Evolutionary conservation across 1,284 basidiomycete genomes (phyloP), one percentile per base, ranked within the genome.

Genomic region (Austroboletus niveus): DNA sequence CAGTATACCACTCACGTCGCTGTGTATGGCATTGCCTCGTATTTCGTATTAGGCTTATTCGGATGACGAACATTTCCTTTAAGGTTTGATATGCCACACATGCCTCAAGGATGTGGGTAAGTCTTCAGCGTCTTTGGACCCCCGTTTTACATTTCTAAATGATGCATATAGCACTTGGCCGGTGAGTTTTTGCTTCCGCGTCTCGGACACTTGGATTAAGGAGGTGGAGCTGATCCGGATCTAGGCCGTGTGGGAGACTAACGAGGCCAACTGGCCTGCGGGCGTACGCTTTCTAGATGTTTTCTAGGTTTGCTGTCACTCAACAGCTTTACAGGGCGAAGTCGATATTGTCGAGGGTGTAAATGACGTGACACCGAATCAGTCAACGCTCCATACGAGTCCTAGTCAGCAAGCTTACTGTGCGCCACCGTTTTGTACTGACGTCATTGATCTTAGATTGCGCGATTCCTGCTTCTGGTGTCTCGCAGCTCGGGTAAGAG

Each of bases 101-200:
- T 79, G 75, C 78, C 86, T 4, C 72, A 82, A 62, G 86, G 84
- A 29, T 87, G 85, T 58, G 82, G 78, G 84, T 86, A 56, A 62
- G 81, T 72, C 38, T 46, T 24, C 22, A 24, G 5, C 2, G 22
- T 24, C 22, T 24, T 24, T 24, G 22, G 22, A 24, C 22, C 22
- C 22, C 5, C 22, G 22, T 24, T 24, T 5, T 24, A 24, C 22
- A 24, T 24, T 24, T 36, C n/a, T 47, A 27, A 51, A 54, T 39
- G 38, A 49, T 17, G 14, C 22, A 47, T 34, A 42, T 54, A 80
- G 77, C 11, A 80, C 78, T 8, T 79, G 80, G 78, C 77, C 72
- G 12, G 68, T 69, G 47, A 53, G 64, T 53, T 29, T 29, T 22
- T 36, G 27, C 8, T 24, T 38, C 24, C 17, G 3, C 17, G 7